A percentile compares a stretch with the other conserved stretches of the same genome.
Evolutionary conservation across 176 grass and related monocot species (phyloP).

Genomic region (Cenchrus fungigraminus): DNA sequence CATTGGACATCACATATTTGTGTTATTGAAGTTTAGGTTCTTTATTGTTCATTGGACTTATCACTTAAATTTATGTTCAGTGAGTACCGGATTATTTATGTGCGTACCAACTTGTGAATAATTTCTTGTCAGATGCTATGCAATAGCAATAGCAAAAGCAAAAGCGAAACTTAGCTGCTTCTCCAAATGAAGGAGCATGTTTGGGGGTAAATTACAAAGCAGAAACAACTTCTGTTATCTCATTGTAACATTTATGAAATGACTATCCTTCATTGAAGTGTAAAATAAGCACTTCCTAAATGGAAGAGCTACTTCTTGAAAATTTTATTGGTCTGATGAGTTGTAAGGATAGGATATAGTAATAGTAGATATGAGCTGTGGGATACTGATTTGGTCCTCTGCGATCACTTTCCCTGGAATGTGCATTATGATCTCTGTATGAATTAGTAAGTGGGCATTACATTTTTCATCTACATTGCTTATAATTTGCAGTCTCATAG

Average conservation of each 20-base stretch:
- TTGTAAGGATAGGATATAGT: conserved; percentile 9
- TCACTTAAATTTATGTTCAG: neutral
- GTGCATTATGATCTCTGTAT: neutral
- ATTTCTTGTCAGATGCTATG: conserved; percentile 7
- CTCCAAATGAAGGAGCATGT: neutral
- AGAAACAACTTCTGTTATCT: neutral
- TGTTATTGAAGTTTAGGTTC: conserved; percentile 25
- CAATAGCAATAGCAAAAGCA: no score
- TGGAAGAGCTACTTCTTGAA: conserved; percentile 29
- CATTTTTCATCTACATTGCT: neutral
- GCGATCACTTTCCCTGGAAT: conserved; percentile 19
- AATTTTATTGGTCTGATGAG: conserved; percentile 27
- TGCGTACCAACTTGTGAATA: neutral
- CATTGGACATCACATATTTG: neutral
- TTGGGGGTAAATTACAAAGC: neutral
- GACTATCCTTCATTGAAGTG: conserved; percentile 19
- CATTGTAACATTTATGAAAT: conserved; percentile 5
- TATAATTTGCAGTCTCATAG: neutral
- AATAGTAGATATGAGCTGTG: conserved; percentile 13
- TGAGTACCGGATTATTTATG: conserved; percentile 10
- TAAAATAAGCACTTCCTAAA: neutral
- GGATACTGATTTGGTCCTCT: conserved; percentile 13
- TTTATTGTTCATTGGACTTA: neutral
- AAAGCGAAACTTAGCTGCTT: neutral
- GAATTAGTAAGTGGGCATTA: conserved; percentile 14